These are phyloP conservation scores for Erodium texanum DNA, from an alignment of 441 rosid species.

Conservation along the genomic window DNA sequence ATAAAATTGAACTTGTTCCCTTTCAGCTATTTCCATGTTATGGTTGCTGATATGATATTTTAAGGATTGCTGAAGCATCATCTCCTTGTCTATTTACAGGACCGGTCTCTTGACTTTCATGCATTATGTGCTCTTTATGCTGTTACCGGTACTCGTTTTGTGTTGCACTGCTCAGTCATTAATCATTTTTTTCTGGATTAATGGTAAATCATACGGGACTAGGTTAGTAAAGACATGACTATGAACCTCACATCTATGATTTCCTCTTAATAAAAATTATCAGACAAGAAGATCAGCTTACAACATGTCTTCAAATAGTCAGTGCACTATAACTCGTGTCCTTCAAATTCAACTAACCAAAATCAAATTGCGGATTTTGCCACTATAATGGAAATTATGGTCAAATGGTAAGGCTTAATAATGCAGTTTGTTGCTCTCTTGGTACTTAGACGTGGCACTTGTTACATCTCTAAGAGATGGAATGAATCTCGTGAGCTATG, in stretches of 20 bases:
- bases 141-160: conserved; percentile 66
- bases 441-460: conserved; percentile 73
- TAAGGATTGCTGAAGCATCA: neutral
- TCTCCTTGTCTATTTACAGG: conserved; percentile 40
- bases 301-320: neutral
- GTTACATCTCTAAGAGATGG: conserved; percentile 98
- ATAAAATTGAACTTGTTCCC: neutral
- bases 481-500: conserved; percentile 98
- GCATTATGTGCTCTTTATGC: conserved; percentile 88
- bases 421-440: conserved; percentile 2
- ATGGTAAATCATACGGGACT: neutral
- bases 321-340: neutral
- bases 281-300: neutral
- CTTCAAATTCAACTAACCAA: neutral
- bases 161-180: neutral
- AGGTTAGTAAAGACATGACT: neutral
- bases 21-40: neutral
- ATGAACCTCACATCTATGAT: neutral
- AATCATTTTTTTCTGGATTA: neutral
- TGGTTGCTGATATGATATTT: neutral
- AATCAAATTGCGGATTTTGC: neutral
- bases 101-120: conserved; percentile 85
- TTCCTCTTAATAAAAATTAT: too few species aligned
- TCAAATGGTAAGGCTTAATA: neutral
- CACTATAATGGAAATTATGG: neutral